These are phyloP conservation scores for Pelargonium cotyledonis DNA, from an alignment of 441 rosid species.

Conservation along the genomic window DNA sequence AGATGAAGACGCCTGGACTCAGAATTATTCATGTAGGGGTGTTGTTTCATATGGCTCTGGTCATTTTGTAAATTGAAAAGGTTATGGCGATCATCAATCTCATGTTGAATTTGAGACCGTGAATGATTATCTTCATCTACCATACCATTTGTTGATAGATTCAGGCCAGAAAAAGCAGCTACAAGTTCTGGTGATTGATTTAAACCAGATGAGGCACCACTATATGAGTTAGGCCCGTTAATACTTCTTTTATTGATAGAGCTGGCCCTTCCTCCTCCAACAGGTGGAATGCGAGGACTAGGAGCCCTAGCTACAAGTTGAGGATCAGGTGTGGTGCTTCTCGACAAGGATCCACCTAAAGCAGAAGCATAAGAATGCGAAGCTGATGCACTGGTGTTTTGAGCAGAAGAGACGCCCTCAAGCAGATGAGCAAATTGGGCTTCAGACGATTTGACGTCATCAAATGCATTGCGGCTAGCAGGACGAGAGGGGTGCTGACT, in stretches of 20 bases:
- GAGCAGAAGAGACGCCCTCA: slow-evolving; percentile 26
- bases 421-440: slow-evolving; percentile 38
- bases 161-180: slow-evolving; percentile 58
- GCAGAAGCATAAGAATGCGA: slow-evolving; percentile 59
- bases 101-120: slow-evolving; percentile 25
- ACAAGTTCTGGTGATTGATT: slow-evolving; percentile 42
- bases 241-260: slow-evolving; percentile 44
- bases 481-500: slow-evolving; percentile 55
- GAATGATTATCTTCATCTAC: slow-evolving; percentile 33
- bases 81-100: slow-evolving; percentile 31
- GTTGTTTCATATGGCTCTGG: slow-evolving; percentile 30
- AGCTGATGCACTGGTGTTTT: slow-evolving; percentile 34
- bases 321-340: slow-evolving; percentile 63
- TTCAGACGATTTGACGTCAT: slow-evolving; percentile 43
- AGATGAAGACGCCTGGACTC: slow-evolving; percentile 19
- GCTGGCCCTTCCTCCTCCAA: slow-evolving; percentile 46
- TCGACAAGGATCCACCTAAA: slow-evolving; percentile 51
- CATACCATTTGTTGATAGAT: slow-evolving; percentile 37
- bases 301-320: slow-evolving; percentile 53
- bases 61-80: slow-evolving; percentile 38
- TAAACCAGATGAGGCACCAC: slow-evolving; percentile 34
- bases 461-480: slow-evolving; percentile 49
- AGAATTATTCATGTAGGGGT: slow-evolving; percentile 25
- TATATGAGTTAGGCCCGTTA: slow-evolving; percentile 30
- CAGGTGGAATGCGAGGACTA: slow-evolving; percentile 51